Base-by-base conservation (phyloP, 192 early-diverging fungal species). In the Podila clonocystis region DNA sequence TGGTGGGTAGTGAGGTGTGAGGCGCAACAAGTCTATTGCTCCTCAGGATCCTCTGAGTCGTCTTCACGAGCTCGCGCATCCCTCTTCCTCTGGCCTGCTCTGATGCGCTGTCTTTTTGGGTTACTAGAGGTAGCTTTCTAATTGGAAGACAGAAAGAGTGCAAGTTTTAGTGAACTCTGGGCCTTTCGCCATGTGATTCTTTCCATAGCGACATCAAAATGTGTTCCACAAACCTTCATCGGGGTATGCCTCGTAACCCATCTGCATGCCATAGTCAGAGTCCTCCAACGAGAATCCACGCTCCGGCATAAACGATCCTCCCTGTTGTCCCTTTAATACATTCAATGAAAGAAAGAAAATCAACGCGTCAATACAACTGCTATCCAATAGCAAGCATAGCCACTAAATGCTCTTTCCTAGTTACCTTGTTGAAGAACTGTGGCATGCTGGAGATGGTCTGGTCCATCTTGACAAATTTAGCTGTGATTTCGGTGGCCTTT, bases 61-160 rank as follows among this genome's bases (percentile, higher is more conserved):
- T 45, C 41, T 45, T 45, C 41, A 12, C 41, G 41, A 15, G 19
- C 52, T 55, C n/a, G n/a, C 6, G 24, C n/a, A 26, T 26, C 52
- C n/a, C 24, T 26, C 8, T 26, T 55, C 22, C 20, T 55, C n/a
- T n/a, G 52, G 8, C 52, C 15, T 28, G 38, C 24, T 15, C 5
- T 41, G 15, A 30, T 24, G 19, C 65, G 70, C 33, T 34, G 65
- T 50, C 66, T 61, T 58, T 80, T 80, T 7, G 55, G 31, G 19
- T 36, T 55, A 65, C 66, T 80, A 80, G 62, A 80, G 36, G 60
- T 59, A 61, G 77, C 77, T 80, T 68, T 80, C 77, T 80, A 80
- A 68, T 67, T 58, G 28, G 34, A 63, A 68, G 63, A 24, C 58
- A 33, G 48, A 57, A 26, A 38, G 28, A 9, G 61, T 41, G 59